phyloP scores from a whole-genome alignment of 139 green algal genomes.

The Volvox reticuliferus region DNA sequence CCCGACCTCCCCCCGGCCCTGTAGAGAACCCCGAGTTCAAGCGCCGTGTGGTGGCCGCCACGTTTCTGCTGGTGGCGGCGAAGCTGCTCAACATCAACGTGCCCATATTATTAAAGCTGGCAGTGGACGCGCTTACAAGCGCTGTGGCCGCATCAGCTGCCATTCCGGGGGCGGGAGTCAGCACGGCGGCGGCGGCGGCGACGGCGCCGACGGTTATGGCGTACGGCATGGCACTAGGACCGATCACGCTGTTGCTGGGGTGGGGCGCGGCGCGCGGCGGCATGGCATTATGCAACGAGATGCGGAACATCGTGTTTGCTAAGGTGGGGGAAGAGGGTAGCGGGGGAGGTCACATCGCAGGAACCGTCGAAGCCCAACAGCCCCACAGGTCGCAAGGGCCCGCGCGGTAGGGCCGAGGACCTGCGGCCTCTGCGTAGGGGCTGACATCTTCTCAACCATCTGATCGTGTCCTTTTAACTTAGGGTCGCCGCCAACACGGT shows the following conservation, averaged over 20 bases:
- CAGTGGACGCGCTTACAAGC: slow-evolving; percentile 82
- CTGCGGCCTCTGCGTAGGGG: too few species aligned
- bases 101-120: slow-evolving; percentile 97
- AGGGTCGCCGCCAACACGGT: too few species aligned
- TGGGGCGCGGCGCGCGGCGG: slow-evolving; percentile 66
- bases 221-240: slow-evolving; percentile 66
- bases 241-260: slow-evolving; percentile 79
- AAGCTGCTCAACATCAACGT: slow-evolving; percentile 90
- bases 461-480: too few species aligned
- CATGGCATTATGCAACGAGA: slow-evolving; percentile 84
- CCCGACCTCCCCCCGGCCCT: not conserved
- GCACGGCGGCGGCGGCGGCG: not conserved
- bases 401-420: too few species aligned
- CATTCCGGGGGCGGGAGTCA: not conserved
- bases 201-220: not conserved
- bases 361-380: too few species aligned
- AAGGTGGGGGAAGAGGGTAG: slow-evolving; percentile 64
- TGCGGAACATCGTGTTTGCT: slow-evolving; percentile 93
- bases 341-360: not conserved
- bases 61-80: slow-evolving; percentile 75
- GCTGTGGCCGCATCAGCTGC: slow-evolving; percentile 36
- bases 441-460: too few species aligned
- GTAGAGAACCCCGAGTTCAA: slow-evolving; percentile 76
- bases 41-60: slow-evolving; percentile 69
- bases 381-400: too few species aligned